Evolutionary conservation across 148 eudicot species (phyloP), one percentile per base, ranked within the genome.

Genomic region (Simmondsia chinensis): DNA sequence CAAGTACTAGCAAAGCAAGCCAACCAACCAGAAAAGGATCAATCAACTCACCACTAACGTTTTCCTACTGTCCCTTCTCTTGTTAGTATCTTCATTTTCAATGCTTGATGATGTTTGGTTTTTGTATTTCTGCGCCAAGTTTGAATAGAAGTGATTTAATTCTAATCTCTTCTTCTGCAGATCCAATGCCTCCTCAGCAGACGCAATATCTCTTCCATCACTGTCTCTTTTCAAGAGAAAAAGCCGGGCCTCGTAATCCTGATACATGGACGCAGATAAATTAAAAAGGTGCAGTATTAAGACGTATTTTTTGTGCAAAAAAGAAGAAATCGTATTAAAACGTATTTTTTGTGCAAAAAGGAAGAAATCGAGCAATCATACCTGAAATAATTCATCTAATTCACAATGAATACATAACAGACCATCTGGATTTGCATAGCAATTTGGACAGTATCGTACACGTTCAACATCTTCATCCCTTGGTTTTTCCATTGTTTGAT

Each of bases 201-300:
- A 78, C 35, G 70, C 65, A 53, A 81, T 60, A 45, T 60, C 41
- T 68, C 73, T 65, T 32, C 95, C 85, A 59, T 74, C 59, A 26
- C 64, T 56, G 37, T 64, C 74, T 65, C 74, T 77, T 57, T 72
- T 79, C 17, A 69, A 69, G 39, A 87, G 88, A 63, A 91, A 91
- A 56, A 91, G 97, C 58, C 85, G 76, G 29, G 94, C 97, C 66
- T 91, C 97, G 54, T 91, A 91, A 66, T 47, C 83, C 97, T 91
- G 43, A 55, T 10, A 62, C 31, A 33, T 32, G n/a, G 20, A 3
- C 28, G 6, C 34, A 1, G 24, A 45, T 7, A 17, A 26, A 30
- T 43, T n/a, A n/a, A n/a, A n/a, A n/a, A n/a, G n/a, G n/a, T n/a
- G n/a, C n/a, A n/a, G n/a, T n/a, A n/a, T n/a, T n/a, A n/a, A n/a